Percentiles rank a stretch among this genome's conserved stretches.
These are phyloP conservation scores for Agaricales sp. DNA, from an alignment of 1,284 basidiomycete species.

Conservation along the genomic window DNA sequence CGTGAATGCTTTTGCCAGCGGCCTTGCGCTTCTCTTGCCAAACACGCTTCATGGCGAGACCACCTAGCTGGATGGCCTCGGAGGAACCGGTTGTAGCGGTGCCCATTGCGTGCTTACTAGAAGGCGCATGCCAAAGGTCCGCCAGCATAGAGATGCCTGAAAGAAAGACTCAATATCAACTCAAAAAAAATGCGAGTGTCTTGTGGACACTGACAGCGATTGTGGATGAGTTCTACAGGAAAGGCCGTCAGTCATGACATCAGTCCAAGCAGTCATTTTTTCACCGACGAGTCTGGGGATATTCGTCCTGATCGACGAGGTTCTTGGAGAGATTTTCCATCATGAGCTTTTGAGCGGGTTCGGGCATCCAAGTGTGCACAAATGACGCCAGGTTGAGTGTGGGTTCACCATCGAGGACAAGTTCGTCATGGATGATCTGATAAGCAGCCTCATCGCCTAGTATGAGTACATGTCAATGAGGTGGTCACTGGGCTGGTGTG, in stretches of 20 bases:
- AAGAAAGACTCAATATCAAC: neutral
- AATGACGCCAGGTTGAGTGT: conserved; percentile 80
- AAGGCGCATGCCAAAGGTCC: conserved; percentile 88
- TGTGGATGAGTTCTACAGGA: conserved; percentile 56
- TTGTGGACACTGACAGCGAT: conserved; percentile 44
- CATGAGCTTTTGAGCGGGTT: conserved; percentile 62
- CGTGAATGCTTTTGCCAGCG: conserved; percentile 77
- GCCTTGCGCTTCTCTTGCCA: conserved; percentile 90
- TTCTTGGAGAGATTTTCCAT: conserved; percentile 84
- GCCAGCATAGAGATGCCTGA: conserved; percentile 74
- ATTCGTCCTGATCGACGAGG: conserved; percentile 60
- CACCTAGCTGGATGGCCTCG: conserved; percentile 90
- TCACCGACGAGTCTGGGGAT: conserved; percentile 24
- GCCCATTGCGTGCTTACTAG: conserved; percentile 65
- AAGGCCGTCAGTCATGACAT: conserved; percentile 1
- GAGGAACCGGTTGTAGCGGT: conserved; percentile 93
- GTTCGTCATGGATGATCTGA: conserved; percentile 79
- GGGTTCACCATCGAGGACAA: conserved; percentile 72
- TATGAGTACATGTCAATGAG: neutral
- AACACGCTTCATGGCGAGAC: conserved; percentile 88
- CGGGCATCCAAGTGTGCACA: conserved; percentile 66
- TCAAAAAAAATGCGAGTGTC: conserved; percentile 7
- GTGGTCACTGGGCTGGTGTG: conserved; percentile 14
- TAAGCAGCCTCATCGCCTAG: conserved; percentile 41
- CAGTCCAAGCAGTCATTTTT: conserved; percentile 1